These are phyloP conservation scores for Ceratonia siliqua DNA, from an alignment of 306 rosid species.

Conservation along the genomic window DNA sequence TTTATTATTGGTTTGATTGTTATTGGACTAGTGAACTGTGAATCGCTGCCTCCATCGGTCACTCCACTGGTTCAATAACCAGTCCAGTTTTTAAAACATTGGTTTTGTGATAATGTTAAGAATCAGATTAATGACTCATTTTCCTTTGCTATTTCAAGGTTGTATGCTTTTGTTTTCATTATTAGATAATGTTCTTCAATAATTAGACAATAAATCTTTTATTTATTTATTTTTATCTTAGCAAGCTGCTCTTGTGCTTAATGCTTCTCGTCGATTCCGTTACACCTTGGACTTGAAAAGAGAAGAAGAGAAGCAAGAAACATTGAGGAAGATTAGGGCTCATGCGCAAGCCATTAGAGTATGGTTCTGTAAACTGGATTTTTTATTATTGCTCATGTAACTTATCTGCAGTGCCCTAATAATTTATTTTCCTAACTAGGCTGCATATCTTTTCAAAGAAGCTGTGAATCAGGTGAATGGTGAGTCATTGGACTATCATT, in stretches of 20 bases:
- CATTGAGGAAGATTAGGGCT: slow-evolving; percentile 71
- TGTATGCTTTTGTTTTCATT: slow-evolving; percentile 9
- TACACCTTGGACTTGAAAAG: slow-evolving; percentile 95
- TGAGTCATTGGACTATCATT: slow-evolving; percentile 40
- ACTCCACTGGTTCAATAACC: no score
- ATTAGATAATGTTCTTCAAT: not conserved
- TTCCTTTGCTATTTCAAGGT: slow-evolving; percentile 17
- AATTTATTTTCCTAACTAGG: slow-evolving; percentile 50
- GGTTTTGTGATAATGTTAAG: no score
- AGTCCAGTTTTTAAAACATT: no score
- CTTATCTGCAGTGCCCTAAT: slow-evolving; percentile 29
- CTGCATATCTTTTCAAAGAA: slow-evolving; percentile 75
- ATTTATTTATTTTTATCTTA: slow-evolving; percentile 39
- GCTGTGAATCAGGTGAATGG: slow-evolving; percentile 50
- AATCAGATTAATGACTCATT: no score
- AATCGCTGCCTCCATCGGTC: no score
- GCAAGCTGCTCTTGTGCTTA: slow-evolving; percentile 99
- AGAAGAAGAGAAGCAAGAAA: slow-evolving; percentile 78
- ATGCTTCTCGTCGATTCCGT: slow-evolving; percentile 99
- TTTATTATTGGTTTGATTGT: no score
- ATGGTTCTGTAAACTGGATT: slow-evolving; percentile 29
- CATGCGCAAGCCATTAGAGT: slow-evolving; percentile 91
- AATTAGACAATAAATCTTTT: no score
- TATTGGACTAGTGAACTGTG: no score
- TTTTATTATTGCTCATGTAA: slow-evolving; percentile 18